Evolutionary conservation across 305 asterid species (phyloP), one percentile per base, ranked within the genome.

Genomic region (Plantago rigida): DNA sequence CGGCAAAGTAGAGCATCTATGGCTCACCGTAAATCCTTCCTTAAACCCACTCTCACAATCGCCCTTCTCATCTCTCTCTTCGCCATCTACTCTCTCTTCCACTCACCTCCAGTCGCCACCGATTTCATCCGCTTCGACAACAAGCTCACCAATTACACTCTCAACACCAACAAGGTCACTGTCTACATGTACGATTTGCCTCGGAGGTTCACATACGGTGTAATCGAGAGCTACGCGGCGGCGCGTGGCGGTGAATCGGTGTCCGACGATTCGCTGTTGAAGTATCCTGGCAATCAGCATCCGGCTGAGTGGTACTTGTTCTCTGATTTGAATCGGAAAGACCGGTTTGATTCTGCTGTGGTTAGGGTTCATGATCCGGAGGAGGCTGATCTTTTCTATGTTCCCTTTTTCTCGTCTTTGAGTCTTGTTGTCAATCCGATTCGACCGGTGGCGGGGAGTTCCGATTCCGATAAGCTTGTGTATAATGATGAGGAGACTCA

Each of bases 211-310:
- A 92, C 96, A 1, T 86, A 86, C 63, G 99, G 94, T 31, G 99
- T 92, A 26, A 87, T 92, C 44, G 93, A 86, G 76, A 83, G 85
- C 78, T 92, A 88, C 68, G 87, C 86, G 48, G 82, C 75, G 74
- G 86, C 96, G 31, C 84, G 96, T 13, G 96, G 94, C 0, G 87
- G 81, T 13, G 59, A 60, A n/a, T 24, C 76, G 6, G 71, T 54
- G 28, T 70, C 22, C 19, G 70, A 70, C 11, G 98, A 82, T 59
- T 79, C 82, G 13, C 50, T 63, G 72, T 77, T 82, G 55, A 92
- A 84, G 84, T 92, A 92, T 63, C 99, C 99, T 1, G 96, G 96
- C 47, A 77, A 88, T 71, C 99, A 88, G 82, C 99, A 92, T 73
- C 76, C 94, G 0, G 96, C 91, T 14, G 99, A 92, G 81, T 92